Evolutionary conservation across 2,329 filamentous ascomycete genomes (phyloP).

Genomic region (Emydomyces testavorans): DNA sequence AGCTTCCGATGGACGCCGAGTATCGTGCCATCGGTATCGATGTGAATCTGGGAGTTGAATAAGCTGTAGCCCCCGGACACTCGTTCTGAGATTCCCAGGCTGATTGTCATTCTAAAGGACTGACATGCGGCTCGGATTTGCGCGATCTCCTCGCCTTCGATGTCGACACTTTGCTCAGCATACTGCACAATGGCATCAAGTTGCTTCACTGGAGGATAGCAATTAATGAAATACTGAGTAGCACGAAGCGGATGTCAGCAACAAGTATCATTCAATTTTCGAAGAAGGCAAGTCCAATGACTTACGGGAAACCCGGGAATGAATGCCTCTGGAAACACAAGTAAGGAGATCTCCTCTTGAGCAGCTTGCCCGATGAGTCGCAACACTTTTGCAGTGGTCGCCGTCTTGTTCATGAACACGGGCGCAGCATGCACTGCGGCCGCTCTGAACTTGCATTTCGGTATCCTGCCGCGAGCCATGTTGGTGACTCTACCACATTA

Average conservation of each 20-base stretch:
- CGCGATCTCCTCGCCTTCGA: constrained; percentile 24
- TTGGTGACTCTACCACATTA: no score
- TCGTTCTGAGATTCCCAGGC: constrained; percentile 28
- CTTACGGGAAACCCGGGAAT: constrained; percentile 27
- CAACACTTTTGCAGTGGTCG: constrained; percentile 26
- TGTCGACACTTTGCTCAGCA: constrained; percentile 27
- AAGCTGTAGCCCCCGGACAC: constrained; percentile 25
- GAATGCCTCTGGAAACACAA: constrained; percentile 30
- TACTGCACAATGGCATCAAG: constrained; percentile 26
- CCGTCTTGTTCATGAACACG: constrained; percentile 30
- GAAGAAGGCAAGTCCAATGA: no score
- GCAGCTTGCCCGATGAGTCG: constrained; percentile 27
- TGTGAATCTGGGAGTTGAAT: constrained; percentile 29
- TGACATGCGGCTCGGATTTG: constrained; percentile 27
- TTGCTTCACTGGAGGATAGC: constrained; percentile 28
- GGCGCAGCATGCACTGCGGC: constrained; percentile 30
- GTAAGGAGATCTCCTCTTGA: constrained; percentile 22
- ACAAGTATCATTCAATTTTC: not conserved
- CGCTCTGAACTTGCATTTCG: constrained; percentile 23
- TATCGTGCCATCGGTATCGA: constrained; percentile 26
- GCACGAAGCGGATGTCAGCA: not conserved
- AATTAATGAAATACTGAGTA: constrained; percentile 25
- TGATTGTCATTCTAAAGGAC: constrained; percentile 24
- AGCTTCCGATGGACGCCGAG: constrained; percentile 31
- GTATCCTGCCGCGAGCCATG: not conserved